Evolutionary conservation across 371 early-diverging fungal genomes (phyloP).

Genomic region (Smittium culicis): DNA sequence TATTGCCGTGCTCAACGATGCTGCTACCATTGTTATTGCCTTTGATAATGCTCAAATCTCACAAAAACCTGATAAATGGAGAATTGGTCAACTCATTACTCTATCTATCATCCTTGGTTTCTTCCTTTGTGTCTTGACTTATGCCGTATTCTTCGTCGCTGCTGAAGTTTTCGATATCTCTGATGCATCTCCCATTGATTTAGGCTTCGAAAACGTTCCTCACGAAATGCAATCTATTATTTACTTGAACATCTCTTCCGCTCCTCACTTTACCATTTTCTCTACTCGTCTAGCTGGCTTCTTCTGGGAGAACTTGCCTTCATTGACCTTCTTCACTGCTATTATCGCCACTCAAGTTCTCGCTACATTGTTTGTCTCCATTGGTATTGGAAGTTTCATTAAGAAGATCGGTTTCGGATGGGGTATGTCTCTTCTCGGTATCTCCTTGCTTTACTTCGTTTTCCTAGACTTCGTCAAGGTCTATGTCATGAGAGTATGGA

Average conservation of each 20-base stretch:
- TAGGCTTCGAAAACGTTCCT: slow-evolving; percentile 23
- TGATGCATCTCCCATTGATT: slow-evolving; percentile 21
- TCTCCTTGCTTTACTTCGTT: slow-evolving; percentile 58
- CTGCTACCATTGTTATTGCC: slow-evolving; percentile 80
- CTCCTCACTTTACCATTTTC: slow-evolving; percentile 92
- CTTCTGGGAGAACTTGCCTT: slow-evolving; percentile 76
- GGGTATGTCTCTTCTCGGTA: slow-evolving; percentile 46
- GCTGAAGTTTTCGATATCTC: slow-evolving; percentile 43
- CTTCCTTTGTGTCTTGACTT: slow-evolving; percentile 57
- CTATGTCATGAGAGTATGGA: slow-evolving; percentile 57
- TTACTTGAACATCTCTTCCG: slow-evolving; percentile 79
- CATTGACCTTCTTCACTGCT: slow-evolving; percentile 57
- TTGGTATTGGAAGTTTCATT: slow-evolving; percentile 45
- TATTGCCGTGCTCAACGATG: slow-evolving; percentile 79
- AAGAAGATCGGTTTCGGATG: slow-evolving; percentile 38
- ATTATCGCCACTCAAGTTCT: slow-evolving; percentile 81
- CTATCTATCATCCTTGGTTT: slow-evolving; percentile 59
- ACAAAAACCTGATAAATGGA: slow-evolving; percentile 77
- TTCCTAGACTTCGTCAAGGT: slow-evolving; percentile 78
- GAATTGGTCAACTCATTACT: slow-evolving; percentile 72
- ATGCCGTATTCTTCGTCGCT: slow-evolving; percentile 66
- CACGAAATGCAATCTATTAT: slow-evolving; percentile 58
- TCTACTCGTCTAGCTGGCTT: slow-evolving; percentile 83
- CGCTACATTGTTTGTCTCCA: slow-evolving; percentile 74
- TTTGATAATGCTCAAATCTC: slow-evolving; percentile 84